Percentiles rank a stretch among this genome's conserved stretches.
Conservation (phyloP, 345 rosid species). For the Jatropha curcas region DNA sequence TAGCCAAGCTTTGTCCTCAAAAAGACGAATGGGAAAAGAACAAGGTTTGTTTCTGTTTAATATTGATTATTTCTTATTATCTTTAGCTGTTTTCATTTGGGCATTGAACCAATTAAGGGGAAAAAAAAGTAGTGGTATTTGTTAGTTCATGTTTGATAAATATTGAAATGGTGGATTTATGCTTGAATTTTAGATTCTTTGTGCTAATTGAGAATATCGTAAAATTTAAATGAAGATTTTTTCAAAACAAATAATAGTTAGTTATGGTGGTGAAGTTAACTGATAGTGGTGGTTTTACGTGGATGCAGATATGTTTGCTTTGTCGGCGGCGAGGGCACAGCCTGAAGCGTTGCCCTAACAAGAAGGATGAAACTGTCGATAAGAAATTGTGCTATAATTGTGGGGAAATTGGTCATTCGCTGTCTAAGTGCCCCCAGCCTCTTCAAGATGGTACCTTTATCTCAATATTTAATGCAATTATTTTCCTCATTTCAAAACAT, state of each 20-base stretch:
- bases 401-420: constrained; percentile 80
- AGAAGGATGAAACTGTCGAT: constrained; percentile 52
- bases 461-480: not conserved
- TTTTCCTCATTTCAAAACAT: not conserved
- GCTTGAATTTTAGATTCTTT: not conserved
- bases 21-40: constrained; percentile 88
- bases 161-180: not conserved
- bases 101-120: not conserved
- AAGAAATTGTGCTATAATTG: constrained; percentile 83
- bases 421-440: constrained; percentile 69
- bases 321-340: constrained; percentile 86
- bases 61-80: not conserved
- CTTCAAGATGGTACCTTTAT: constrained; percentile 62
- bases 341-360: constrained; percentile 74
- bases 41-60: constrained; percentile 49
- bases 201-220: not conserved
- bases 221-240: not conserved
- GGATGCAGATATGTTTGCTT: constrained; percentile 73
- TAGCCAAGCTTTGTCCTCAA: constrained; percentile 80
- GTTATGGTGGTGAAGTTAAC: not conserved
- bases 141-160: not conserved
- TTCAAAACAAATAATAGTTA: not conserved
- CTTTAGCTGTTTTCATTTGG: not conserved
- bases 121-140: not conserved
- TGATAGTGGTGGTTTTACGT: constrained; percentile 19